phyloP scores from a whole-genome alignment of 78 protist genomes.

The Speleostelium caveatum region DNA sequence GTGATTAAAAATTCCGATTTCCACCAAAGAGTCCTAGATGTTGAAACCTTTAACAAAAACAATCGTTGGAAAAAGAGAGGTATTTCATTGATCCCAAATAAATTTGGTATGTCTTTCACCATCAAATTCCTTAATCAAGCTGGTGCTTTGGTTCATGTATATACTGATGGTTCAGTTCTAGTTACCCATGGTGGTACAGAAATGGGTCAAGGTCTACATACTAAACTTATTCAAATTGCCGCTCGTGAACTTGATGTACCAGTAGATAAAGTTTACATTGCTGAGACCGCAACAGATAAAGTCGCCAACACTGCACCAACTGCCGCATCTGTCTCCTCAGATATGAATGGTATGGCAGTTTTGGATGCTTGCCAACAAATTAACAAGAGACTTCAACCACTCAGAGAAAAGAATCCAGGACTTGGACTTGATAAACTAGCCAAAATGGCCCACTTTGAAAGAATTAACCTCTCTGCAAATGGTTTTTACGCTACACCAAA shows the following conservation, averaged over 20 bases:
- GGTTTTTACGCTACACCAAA: slow-evolving; percentile 93
- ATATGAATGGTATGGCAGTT: slow-evolving; percentile 96
- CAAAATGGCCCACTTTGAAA: slow-evolving; percentile 79
- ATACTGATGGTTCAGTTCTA: slow-evolving; percentile 96
- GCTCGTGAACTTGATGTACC: slow-evolving; percentile 89
- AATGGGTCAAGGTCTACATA: slow-evolving; percentile 98
- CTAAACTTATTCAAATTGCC: slow-evolving; percentile 92
- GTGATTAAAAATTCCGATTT: slow-evolving; percentile 13
- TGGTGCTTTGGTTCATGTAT: slow-evolving; percentile 86
- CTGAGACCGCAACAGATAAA: slow-evolving; percentile 92
- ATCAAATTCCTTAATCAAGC: slow-evolving; percentile 92
- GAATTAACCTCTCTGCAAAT: slow-evolving; percentile 90
- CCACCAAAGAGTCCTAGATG: slow-evolving; percentile 1
- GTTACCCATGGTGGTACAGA: slow-evolving; percentile 98
- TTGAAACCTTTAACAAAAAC: slow-evolving; percentile 88
- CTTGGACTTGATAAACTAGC: slow-evolving; percentile 61
- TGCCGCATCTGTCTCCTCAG: slow-evolving; percentile 94
- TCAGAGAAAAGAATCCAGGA: slow-evolving; percentile 39
- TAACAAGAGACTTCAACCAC: slow-evolving; percentile 85
- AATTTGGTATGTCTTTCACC: slow-evolving; percentile 95
- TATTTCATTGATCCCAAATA: slow-evolving; percentile 86
- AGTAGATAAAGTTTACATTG: slow-evolving; percentile 75
- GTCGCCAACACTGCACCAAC: slow-evolving; percentile 94
- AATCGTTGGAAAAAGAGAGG: slow-evolving; percentile 95
- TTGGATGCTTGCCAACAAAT: slow-evolving; percentile 93